Conservation (phyloP, 2,329 filamentous ascomycete species). For the Trichophyton mentagrophytes region DNA sequence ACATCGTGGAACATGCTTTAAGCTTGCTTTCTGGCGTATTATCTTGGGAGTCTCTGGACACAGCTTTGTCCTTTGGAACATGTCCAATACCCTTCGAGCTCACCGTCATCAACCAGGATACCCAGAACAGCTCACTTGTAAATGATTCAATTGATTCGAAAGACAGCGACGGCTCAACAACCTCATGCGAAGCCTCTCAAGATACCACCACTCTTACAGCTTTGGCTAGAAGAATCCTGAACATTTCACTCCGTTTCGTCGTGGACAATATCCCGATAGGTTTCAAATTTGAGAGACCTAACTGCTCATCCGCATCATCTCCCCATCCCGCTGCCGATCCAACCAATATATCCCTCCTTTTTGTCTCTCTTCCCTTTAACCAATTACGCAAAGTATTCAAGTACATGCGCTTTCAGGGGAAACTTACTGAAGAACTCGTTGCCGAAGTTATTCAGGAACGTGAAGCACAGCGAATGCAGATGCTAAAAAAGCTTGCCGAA, state of each 20-base stretch:
- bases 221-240: constrained; percentile 12
- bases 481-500: not conserved
- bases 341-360: constrained; percentile 17
- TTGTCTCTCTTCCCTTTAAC: constrained; percentile 20
- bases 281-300: constrained; percentile 19
- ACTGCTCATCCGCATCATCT: constrained; percentile 8
- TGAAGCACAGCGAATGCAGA: constrained; percentile 18
- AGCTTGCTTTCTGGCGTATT: constrained; percentile 16
- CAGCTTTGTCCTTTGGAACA: constrained; percentile 20
- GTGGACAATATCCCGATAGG: constrained; percentile 12
- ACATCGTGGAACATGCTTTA: constrained; percentile 19
- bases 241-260: constrained; percentile 18
- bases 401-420: constrained; percentile 12
- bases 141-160: constrained; percentile 5
- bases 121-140: not conserved
- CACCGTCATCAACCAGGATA: not conserved
- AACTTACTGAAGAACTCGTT: constrained; percentile 14
- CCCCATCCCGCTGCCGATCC: constrained; percentile 5
- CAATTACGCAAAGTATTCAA: constrained; percentile 15
- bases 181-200: not conserved
- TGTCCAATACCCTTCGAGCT: constrained; percentile 16
- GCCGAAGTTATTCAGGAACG: constrained; percentile 19
- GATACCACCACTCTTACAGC: constrained; percentile 6
- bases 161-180: not conserved
- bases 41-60: constrained; percentile 22